A percentile compares a stretch with the other conserved stretches of the same genome.
phyloP scores from a whole-genome alignment of 805 yeast species.

The Naumovozyma dairenensis region DNA sequence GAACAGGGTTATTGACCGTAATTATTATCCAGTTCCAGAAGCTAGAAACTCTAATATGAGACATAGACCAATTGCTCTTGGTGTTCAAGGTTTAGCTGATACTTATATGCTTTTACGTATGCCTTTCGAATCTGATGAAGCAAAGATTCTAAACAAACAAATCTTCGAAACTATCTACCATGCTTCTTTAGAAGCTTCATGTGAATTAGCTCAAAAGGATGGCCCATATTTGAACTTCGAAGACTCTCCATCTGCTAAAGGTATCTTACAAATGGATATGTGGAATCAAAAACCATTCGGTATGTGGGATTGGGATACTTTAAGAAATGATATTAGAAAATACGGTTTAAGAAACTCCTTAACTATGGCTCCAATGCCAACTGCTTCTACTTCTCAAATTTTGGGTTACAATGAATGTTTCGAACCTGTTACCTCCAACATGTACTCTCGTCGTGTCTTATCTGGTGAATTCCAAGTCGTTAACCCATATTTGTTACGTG shows the following conservation, averaged over 20 bases:
- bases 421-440: slow-evolving; percentile 91
- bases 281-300: slow-evolving; percentile 76
- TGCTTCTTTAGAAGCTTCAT: slow-evolving; percentile 80
- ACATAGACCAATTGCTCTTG: slow-evolving; percentile 91
- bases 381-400: slow-evolving; percentile 95
- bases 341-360: slow-evolving; percentile 81
- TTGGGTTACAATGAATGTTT: slow-evolving; percentile 91
- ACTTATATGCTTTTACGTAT: slow-evolving; percentile 67
- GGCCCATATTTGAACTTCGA: slow-evolving; percentile 67
- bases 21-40: slow-evolving; percentile 71
- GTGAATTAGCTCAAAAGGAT: slow-evolving; percentile 59
- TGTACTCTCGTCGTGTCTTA: slow-evolving; percentile 80
- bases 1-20: slow-evolving; percentile 75
- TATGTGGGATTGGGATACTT: slow-evolving; percentile 74
- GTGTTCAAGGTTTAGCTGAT: slow-evolving; percentile 97
- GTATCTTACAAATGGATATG: slow-evolving; percentile 74
- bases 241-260: slow-evolving; percentile 88
- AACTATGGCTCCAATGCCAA: slow-evolving; percentile 92
- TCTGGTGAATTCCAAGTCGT: slow-evolving; percentile 94
- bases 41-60: slow-evolving; percentile 68
- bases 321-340: slow-evolving; percentile 48
- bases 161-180: slow-evolving; percentile 95
- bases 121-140: slow-evolving; percentile 79
- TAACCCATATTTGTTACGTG: slow-evolving; percentile 75
- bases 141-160: slow-evolving; percentile 65